Conservation (phyloP, 352 stramenopile genomes). For the Globisporangium perplexum region DNA sequence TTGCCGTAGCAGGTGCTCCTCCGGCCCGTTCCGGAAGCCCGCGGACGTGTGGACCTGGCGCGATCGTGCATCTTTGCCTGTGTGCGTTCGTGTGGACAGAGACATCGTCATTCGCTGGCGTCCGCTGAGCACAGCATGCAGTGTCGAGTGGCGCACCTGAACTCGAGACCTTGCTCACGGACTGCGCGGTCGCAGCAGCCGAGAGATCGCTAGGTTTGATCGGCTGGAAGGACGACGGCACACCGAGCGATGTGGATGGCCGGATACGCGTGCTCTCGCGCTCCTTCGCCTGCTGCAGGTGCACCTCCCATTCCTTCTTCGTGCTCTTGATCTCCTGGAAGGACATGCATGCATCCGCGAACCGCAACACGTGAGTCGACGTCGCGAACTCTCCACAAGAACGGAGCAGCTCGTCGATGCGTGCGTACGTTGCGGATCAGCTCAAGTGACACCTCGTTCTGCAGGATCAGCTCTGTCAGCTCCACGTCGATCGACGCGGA, state of each 20-base stretch:
- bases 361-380: background rate
- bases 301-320: conserved; percentile 68
- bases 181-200: background rate
- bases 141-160: conserved; percentile 1
- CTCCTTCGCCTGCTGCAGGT: conserved; percentile 47
- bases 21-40: conserved; percentile 34
- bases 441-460: conserved; percentile 82
- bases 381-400: too few species aligned
- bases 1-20: conserved; percentile 36
- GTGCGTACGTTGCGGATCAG: conserved; percentile 74
- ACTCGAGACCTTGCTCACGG: conserved; percentile 5
- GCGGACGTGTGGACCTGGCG: conserved; percentile 54
- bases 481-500: conserved; percentile 69
- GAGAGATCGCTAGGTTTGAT: conserved; percentile 1
- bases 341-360: background rate
- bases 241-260: conserved; percentile 51
- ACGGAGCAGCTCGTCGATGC: too few species aligned
- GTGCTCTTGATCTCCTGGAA: conserved; percentile 70
- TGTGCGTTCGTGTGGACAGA: background rate
- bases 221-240: conserved; percentile 14
- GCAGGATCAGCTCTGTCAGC: conserved; percentile 76
- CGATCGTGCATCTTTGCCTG: conserved; percentile 7
- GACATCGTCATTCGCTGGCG: too few species aligned
- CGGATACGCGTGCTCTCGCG: conserved; percentile 29
- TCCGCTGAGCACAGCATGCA: too few species aligned